Base-by-base conservation (phyloP, 192 early-diverging fungal genomes). In the Mortierella alpina region DNA sequence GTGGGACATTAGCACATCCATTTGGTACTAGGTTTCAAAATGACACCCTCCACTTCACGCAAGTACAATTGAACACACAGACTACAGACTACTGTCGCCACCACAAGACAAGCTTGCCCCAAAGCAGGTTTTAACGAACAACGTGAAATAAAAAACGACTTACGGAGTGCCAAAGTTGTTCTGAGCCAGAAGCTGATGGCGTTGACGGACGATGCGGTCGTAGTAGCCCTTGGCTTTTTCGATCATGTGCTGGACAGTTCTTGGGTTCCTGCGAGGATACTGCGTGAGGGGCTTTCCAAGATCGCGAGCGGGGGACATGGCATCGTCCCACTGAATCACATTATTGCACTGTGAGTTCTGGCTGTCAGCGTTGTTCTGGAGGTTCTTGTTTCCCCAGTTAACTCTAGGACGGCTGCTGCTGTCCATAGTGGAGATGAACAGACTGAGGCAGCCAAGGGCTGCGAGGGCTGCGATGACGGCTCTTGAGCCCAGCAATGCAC, bases 221-320 rank as follows among this genome's bases (percentile, higher is more conserved):
- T 73, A 73, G 72, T 66, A 66, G 13, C n/a, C 45, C 39, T 68
- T 22, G 13, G 73, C 73, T 44, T 68, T 66, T 46, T 75, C 73
- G 41, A 75, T 68, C 41, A 75, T 8, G 20, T 18, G 49, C 56
- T 73, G 72, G 56, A 73, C 40, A 12, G 72, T 73, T 15, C 17
- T 46, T n/a, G 72, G 63, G 18, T 65, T 65, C n/a, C 73, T 51
- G 42, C 66, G 59, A 22, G 73, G 73, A 47, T 68, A 68, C 5
- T 40, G 18, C n/a, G 59, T 18, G 9, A 75, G 48, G 42, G 73
- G 52, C 53, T 57, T 31, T 5, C 64, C 64, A 8, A 52, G 41
- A 31, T 46, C 15, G 6, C 12, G 12, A 22, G 63, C 42, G 18
- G 72, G 58, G 6, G 14, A 61, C 17, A 1, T 6, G 12, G 72